These are phyloP conservation scores for Malassezia caprae DNA, from an alignment of 1,284 basidiomycete species.

Conservation along the genomic window DNA sequence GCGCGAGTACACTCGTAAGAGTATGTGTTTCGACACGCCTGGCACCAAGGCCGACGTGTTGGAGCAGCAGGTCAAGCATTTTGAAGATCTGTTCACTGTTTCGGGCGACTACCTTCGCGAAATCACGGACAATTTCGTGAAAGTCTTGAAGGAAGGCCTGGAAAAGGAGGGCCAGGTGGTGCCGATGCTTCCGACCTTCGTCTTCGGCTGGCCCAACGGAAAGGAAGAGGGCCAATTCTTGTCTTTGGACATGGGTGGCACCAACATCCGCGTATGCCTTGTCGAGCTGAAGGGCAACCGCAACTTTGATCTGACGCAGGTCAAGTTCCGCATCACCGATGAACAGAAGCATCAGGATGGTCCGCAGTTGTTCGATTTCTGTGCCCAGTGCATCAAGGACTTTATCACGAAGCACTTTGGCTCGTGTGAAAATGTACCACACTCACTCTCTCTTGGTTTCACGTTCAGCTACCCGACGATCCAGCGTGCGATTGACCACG, in stretches of 20 bases:
- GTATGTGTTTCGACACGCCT: conserved; percentile 20
- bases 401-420: conserved; percentile 73
- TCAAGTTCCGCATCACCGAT: conserved; percentile 90
- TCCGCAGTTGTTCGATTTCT: conserved; percentile 89
- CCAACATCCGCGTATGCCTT: conserved; percentile 93
- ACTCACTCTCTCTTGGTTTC: conserved; percentile 12
- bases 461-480: conserved; percentile 15
- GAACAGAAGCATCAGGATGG: conserved; percentile 98
- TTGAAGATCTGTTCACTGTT: conserved; percentile 37
- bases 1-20: conserved; percentile 4
- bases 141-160: conserved; percentile 76
- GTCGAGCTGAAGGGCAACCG: conserved; percentile 82
- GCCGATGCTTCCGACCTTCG: conserved; percentile 92
- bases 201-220: conserved; percentile 91
- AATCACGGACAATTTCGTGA: conserved; percentile 90
- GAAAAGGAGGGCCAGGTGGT: conserved; percentile 75
- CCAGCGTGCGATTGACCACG: conserved; percentile 87
- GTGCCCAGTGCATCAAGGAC: conserved; percentile 79
- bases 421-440: conserved; percentile 64
- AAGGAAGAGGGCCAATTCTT: conserved; percentile 81
- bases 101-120: conserved; percentile 38
- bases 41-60: conserved; percentile 33
- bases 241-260: conserved; percentile 83
- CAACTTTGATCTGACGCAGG: conserved; percentile 94
- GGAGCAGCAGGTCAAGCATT: conserved; percentile 26